Evolutionary conservation across 352 stramenopile species (phyloP), one percentile per base, ranked within the genome.

Genomic region (Thraustochytrium striatum): DNA sequence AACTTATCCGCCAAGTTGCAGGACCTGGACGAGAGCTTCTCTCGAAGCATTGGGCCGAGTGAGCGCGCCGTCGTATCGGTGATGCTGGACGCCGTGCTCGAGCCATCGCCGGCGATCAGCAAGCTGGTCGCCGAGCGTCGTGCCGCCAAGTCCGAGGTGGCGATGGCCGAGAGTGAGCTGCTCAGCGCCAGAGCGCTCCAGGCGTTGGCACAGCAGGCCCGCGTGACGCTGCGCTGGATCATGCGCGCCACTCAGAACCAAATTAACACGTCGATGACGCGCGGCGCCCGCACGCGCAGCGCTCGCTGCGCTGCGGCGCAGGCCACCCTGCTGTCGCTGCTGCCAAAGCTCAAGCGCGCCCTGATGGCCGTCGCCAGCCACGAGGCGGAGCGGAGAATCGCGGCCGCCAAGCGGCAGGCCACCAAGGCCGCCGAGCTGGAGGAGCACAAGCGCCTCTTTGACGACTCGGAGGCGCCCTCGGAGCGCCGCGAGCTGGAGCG

Each of bases 401-500:
- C 59, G 36, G 59, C 59, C 13, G 59, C 59, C 21, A 5, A 21
- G 13, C 36, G 59, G 25, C 50, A 53, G 3, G 59, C 30, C 35
- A n/a, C 36, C 36, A 70, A 70, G 59, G 35, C 35, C 0, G 59
- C 50, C 35, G 59, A 70, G 59, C 59, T 70, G 7, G 59, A 9
- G 0, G 59, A 70, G 36, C 59, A 70, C 38, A 16, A 30, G 36
- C 59, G 59, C 19, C 25, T 70, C 35, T 70, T 28, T 7, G 59
- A 11, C 3, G 59, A 70, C 38, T n/a, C n/a, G n/a, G 59, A 70
- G 59, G 59, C 59, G n/a, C 59, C 59, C 16, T 38, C 21, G 8
- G 59, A 70, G 41, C 59, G 50, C 33, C 50, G 53, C 19, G 59
- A 70, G 59, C 50, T 70, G 35, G 53, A 70, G 59, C 28, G 35